These are phyloP conservation scores for Nemania diffusa DNA, from an alignment of 2,329 filamentous ascomycete genomes.

Conservation along the genomic window DNA sequence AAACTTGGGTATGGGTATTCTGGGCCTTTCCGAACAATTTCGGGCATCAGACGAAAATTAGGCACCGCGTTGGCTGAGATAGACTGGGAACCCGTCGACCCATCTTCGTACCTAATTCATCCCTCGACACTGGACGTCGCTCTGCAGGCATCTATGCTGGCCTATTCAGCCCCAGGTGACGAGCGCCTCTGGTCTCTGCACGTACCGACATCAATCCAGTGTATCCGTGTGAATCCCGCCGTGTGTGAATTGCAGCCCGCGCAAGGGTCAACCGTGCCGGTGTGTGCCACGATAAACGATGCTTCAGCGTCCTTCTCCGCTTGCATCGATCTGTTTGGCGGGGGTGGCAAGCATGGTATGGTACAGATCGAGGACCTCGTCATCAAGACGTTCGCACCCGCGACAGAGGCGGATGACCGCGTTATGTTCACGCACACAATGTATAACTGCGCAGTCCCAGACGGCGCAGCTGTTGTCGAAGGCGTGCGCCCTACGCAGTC, in stretches of 20 bases:
- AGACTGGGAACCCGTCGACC: too few relatives aligned
- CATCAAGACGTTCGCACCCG: conserved; percentile 28
- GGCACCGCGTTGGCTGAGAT: too few relatives aligned
- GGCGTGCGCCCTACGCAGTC: background rate
- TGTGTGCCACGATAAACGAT: background rate
- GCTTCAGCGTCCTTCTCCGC: conserved; percentile 12
- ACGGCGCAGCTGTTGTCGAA: conserved; percentile 8
- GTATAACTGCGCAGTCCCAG: conserved; percentile 1
- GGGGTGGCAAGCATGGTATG: conserved; percentile 28
- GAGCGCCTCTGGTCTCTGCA: conserved; percentile 36
- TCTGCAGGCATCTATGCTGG: conserved; percentile 35
- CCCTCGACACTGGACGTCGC: conserved; percentile 35
- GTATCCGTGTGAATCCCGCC: conserved; percentile 25
- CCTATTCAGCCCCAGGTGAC: conserved; percentile 34
- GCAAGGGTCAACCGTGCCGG: background rate
- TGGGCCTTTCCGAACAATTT: conserved; percentile 26
- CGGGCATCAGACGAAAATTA: conserved; percentile 17
- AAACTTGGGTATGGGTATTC: conserved; percentile 35
- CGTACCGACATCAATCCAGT: conserved; percentile 33
- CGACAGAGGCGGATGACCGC: conserved; percentile 17
- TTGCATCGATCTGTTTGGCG: conserved; percentile 24
- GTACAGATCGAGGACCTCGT: conserved; percentile 37
- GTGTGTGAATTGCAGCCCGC: conserved; percentile 4
- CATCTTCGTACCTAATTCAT: conserved; percentile 35
- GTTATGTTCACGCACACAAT: conserved; percentile 8